A percentile compares a stretch with the other conserved stretches of the same genome.
phyloP scores from a whole-genome alignment of 768 basidiomycete genomes.

The Tulasnella sp. region DNA sequence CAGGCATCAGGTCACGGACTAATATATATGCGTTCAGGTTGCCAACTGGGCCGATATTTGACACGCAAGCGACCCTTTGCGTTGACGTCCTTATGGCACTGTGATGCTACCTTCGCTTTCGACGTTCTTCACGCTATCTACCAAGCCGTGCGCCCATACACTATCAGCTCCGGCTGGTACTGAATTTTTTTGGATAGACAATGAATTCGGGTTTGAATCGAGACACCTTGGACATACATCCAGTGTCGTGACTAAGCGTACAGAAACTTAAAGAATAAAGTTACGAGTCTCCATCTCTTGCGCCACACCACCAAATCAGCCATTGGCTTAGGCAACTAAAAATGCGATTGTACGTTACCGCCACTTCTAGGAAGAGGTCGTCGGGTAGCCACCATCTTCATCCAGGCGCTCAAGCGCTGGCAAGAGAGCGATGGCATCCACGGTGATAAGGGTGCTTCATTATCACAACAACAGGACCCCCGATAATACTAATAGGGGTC shows the following conservation, averaged over 20 bases:
- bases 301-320: too few species aligned
- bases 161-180: background rate
- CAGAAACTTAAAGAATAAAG: background rate
- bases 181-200: background rate
- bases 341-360: too few species aligned
- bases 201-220: constrained; percentile 1
- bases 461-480: too few species aligned
- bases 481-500: too few species aligned
- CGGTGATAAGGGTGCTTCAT: too few species aligned
- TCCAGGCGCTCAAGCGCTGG: too few species aligned
- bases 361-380: too few species aligned
- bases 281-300: too few species aligned
- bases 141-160: background rate
- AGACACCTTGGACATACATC: background rate
- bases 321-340: too few species aligned
- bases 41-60: constrained; percentile 30
- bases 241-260: background rate
- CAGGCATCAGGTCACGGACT: background rate
- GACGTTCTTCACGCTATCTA: background rate
- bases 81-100: background rate
- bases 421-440: too few species aligned
- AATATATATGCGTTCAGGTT: background rate
- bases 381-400: too few species aligned
- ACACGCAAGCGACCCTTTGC: constrained; percentile 1
- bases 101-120: background rate